Conservation (phyloP, 352 stramenopile species). For the Phytopythium helicoides region DNA sequence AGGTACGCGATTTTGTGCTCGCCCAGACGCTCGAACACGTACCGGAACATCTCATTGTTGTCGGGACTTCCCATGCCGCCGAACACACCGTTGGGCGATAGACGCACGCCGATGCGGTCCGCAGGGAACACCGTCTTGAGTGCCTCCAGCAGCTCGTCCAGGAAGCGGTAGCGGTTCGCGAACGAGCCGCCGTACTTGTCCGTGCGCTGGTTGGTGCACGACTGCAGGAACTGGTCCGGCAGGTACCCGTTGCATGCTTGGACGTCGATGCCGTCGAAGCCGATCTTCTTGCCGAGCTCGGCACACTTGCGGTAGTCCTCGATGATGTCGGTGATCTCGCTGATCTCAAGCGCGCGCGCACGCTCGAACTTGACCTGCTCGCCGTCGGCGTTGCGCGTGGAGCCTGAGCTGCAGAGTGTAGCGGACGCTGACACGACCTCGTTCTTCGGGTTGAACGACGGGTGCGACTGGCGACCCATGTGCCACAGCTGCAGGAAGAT, state of each 20-base stretch:
- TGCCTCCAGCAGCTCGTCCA: conserved; percentile 65
- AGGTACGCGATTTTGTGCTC: conserved; percentile 34
- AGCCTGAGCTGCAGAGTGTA: conserved; percentile 17
- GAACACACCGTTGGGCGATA: conserved; percentile 30
- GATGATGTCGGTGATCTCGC: conserved; percentile 70
- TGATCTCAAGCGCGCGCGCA: conserved; percentile 55
- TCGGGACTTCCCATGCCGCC: conserved; percentile 34
- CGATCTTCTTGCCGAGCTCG: too few species aligned
- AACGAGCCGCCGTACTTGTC: conserved; percentile 83
- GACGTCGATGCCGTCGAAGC: conserved; percentile 41
- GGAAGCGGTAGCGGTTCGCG: conserved; percentile 75
- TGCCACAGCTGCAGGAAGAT: too few species aligned
- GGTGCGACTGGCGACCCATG: too few species aligned
- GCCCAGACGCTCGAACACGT: conserved; percentile 31
- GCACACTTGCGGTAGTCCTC: too few species aligned
- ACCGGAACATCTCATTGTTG: conserved; percentile 35
- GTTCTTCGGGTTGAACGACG: too few species aligned
- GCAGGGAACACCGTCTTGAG: conserved; percentile 28
- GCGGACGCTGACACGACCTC: conserved; percentile 50
- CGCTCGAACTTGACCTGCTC: conserved; percentile 26
- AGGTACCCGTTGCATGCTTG: conserved; percentile 91
- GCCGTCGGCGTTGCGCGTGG: conserved; percentile 24
- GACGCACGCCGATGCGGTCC: conserved; percentile 31
- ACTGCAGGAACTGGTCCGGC: conserved; percentile 87
- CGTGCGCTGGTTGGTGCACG: conserved; percentile 51